Conservation (phyloP, 179 eudicot genomes). For the Silene coronaria region DNA sequence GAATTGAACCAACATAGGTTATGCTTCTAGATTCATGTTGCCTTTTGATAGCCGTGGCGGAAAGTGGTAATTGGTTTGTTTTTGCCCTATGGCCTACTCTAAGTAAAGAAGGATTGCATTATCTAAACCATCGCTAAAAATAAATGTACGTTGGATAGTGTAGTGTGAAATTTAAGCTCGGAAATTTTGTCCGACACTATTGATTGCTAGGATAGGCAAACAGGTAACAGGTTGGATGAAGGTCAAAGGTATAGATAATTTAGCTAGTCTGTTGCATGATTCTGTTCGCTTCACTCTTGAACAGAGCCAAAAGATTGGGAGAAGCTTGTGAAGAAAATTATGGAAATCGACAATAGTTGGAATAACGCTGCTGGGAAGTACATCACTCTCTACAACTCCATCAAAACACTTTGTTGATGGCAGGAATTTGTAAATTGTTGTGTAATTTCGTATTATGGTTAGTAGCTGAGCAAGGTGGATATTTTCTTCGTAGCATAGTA, state of each 20-base stretch:
- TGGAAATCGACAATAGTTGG: conserved; percentile 75
- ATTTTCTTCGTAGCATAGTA: neutral
- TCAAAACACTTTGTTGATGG: conserved; percentile 35
- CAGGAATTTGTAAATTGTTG: neutral
- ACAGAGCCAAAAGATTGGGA: conserved; percentile 70
- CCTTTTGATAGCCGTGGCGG: neutral
- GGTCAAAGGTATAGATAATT: neutral
- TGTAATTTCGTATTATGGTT: neutral
- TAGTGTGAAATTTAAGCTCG: neutral
- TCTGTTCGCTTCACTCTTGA: neutral
- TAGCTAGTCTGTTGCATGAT: neutral
- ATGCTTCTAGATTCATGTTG: neutral
- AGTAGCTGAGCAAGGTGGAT: conserved; percentile 19
- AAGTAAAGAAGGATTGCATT: no score
- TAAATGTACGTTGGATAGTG: no score
- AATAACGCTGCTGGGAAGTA: conserved; percentile 70
- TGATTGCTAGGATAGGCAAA: neutral
- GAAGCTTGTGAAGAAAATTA: conserved; percentile 40
- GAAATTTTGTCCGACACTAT: neutral
- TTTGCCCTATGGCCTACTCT: no score
- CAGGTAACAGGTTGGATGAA: neutral
- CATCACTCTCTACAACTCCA: conserved; percentile 49
- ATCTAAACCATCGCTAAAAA: no score
- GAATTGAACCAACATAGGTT: no score
- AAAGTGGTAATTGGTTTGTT: neutral